phyloP scores from a whole-genome alignment of 2,329 filamentous ascomycete species.

The Ilyonectria mors-panacis region DNA sequence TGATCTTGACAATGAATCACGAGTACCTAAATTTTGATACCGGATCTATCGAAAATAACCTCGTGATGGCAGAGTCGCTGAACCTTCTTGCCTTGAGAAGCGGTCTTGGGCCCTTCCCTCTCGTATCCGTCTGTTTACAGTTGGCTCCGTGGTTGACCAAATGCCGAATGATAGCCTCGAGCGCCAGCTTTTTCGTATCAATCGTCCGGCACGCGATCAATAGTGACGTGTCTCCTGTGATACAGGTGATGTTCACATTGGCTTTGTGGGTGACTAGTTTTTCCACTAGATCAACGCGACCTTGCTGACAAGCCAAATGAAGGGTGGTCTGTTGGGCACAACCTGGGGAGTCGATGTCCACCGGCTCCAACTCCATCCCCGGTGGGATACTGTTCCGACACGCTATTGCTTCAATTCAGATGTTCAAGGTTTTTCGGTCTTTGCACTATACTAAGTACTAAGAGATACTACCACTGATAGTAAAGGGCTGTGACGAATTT shows the following conservation, averaged over 20 bases:
- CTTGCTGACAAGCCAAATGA: neutral
- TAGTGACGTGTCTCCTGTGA: neutral
- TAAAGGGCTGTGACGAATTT: too few relatives aligned
- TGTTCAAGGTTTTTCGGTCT: neutral
- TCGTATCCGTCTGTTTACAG: neutral
- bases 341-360: neutral
- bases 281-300: conserved; percentile 3
- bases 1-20: neutral
- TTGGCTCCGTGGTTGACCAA: neutral
- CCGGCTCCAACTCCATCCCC: neutral
- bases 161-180: neutral
- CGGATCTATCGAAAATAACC: neutral
- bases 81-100: neutral
- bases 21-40: neutral
- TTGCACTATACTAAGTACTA: neutral
- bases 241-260: neutral
- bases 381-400: neutral
- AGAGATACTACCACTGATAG: too few relatives aligned
- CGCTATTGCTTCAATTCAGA: neutral
- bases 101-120: too few relatives aligned
- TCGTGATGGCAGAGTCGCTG: neutral
- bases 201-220: neutral
- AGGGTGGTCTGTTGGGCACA: neutral
- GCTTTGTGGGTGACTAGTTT: neutral
- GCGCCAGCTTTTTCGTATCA: neutral